These are phyloP conservation scores for Chrysosporium queenslandicum DNA, from an alignment of 2,329 filamentous ascomycete species.

Conservation along the genomic window DNA sequence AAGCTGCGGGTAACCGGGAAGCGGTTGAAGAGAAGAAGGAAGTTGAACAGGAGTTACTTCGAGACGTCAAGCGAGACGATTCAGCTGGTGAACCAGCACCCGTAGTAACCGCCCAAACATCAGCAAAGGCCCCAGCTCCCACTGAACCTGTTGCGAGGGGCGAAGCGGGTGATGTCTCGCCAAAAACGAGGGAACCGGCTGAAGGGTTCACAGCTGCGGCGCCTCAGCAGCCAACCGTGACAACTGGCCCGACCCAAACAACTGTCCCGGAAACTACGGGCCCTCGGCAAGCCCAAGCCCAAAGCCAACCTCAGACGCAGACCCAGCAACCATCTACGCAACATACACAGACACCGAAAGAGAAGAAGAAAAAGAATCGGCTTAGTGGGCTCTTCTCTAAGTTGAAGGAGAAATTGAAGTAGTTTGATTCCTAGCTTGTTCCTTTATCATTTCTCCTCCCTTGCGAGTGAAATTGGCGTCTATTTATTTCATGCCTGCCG, in stretches of 20 bases:
- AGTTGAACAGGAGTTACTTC: slow-evolving; percentile 63
- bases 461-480: not conserved
- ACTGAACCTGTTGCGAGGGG: slow-evolving; percentile 15
- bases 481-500: no score
- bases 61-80: slow-evolving; percentile 33
- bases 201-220: slow-evolving; percentile 17
- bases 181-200: slow-evolving; percentile 22
- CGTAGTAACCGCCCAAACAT: slow-evolving; percentile 32
- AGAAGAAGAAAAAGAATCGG: slow-evolving; percentile 59
- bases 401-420: slow-evolving; percentile 47
- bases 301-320: slow-evolving; percentile 17
- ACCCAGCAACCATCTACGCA: slow-evolving; percentile 16
- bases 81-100: slow-evolving; percentile 30
- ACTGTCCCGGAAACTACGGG: slow-evolving; percentile 15
- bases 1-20: slow-evolving; percentile 58
- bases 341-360: slow-evolving; percentile 25
- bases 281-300: slow-evolving; percentile 14
- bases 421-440: not conserved
- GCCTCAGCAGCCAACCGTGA: slow-evolving; percentile 4
- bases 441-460: not conserved
- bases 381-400: slow-evolving; percentile 51
- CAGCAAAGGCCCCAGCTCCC: slow-evolving; percentile 30
- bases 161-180: slow-evolving; percentile 16
- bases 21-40: slow-evolving; percentile 66
- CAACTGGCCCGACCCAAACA: slow-evolving; percentile 14